Evolutionary conservation across 2,329 filamentous ascomycete genomes (phyloP).

Genomic region (Raffaelea ambrosiae): DNA sequence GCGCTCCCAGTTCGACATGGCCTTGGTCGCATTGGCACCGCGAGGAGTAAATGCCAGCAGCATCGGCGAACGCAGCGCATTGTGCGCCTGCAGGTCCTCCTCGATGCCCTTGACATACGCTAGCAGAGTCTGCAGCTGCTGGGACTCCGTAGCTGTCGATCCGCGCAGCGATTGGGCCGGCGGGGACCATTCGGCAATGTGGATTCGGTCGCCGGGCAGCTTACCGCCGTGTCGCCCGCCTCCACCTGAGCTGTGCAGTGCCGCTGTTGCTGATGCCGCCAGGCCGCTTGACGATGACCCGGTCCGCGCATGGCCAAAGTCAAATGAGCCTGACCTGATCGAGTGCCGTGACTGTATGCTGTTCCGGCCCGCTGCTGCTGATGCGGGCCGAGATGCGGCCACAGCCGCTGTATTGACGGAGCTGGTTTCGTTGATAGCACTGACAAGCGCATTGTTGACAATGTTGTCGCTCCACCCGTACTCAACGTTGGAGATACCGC

Average conservation of each 20-base stretch:
- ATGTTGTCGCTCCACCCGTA: slow-evolving; percentile 91
- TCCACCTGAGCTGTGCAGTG: background rate
- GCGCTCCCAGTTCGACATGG: slow-evolving; percentile 94
- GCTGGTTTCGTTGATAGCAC: slow-evolving; percentile 32
- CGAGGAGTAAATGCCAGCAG: slow-evolving; percentile 81
- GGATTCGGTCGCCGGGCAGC: slow-evolving; percentile 75
- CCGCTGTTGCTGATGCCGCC: slow-evolving; percentile 14
- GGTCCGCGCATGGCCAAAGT: slow-evolving; percentile 49
- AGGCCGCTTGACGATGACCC: slow-evolving; percentile 33
- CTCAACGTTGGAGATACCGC: slow-evolving; percentile 92
- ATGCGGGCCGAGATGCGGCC: slow-evolving; percentile 37
- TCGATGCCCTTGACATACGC: slow-evolving; percentile 81
- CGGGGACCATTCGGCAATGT: slow-evolving; percentile 81
- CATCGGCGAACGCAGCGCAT: slow-evolving; percentile 80
- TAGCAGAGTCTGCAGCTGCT: slow-evolving; percentile 68
- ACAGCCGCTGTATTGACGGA: slow-evolving; percentile 20
- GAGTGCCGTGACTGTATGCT: slow-evolving; percentile 25
- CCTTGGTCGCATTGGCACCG: slow-evolving; percentile 69
- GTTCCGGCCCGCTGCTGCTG: slow-evolving; percentile 26
- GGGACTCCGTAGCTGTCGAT: slow-evolving; percentile 66
- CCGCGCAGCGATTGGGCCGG: slow-evolving; percentile 86
- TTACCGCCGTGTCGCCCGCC: slow-evolving; percentile 26
- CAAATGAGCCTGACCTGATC: slow-evolving; percentile 50
- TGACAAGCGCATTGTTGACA: slow-evolving; percentile 53
- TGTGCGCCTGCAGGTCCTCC: slow-evolving; percentile 76